A percentile compares a stretch with the other conserved stretches of the same genome.
These are phyloP conservation scores for Citrullus amarus DNA, from an alignment of 306 rosid genomes.

Conservation along the genomic window DNA sequence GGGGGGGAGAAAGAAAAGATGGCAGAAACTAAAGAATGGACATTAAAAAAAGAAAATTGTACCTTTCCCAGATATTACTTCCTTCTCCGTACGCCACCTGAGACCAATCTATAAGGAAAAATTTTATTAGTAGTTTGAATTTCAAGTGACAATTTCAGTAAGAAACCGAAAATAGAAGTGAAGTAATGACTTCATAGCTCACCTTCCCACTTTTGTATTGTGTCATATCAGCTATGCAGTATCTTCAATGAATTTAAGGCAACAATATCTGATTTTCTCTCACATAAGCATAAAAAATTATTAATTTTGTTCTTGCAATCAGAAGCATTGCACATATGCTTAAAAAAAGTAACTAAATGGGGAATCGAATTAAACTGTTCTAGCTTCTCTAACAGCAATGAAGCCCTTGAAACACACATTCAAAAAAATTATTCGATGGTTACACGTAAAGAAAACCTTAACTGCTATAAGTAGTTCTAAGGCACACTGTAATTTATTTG, in stretches of 20 bases:
- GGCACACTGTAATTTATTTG: background rate
- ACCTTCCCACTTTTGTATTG: conserved; percentile 97
- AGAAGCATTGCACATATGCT: background rate
- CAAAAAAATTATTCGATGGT: background rate
- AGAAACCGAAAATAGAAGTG: conserved; percentile 4
- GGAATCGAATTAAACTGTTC: background rate
- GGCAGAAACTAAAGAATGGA: background rate
- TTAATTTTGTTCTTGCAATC: background rate
- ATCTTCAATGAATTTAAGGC: conserved; percentile 62
- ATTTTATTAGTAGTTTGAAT: background rate
- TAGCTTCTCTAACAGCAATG: background rate
- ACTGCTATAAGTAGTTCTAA: background rate
- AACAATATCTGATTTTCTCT: conserved; percentile 12
- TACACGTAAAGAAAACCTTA: background rate
- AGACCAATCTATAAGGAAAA: conserved; percentile 61
- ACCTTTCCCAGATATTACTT: conserved; percentile 91
- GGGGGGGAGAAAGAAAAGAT: background rate
- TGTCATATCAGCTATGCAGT: conserved; percentile 94
- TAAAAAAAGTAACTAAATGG: background rate
- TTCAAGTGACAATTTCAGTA: background rate
- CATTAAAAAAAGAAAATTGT: background rate
- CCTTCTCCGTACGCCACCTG: conserved; percentile 93
- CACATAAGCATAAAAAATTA: background rate
- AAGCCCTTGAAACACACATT: background rate
- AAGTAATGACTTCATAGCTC: background rate